phyloP scores from a whole-genome alignment of 2,329 filamentous ascomycete species.

The Lachnellula hyalina region DNA sequence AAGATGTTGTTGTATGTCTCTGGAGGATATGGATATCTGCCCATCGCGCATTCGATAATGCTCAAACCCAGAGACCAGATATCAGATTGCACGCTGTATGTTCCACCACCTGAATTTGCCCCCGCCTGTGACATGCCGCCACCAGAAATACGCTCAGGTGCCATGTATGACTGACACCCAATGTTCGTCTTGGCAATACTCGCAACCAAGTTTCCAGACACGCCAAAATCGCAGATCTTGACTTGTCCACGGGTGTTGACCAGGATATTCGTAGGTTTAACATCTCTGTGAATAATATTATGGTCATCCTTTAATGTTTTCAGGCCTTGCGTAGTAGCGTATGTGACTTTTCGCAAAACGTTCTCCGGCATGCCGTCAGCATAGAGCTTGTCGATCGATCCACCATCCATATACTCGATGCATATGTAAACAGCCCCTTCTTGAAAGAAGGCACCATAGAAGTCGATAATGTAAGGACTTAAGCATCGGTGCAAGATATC shows the following conservation, averaged over 20 bases:
- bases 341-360: slow-evolving; percentile 83
- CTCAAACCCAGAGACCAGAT: slow-evolving; percentile 95
- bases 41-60: slow-evolving; percentile 93
- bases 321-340: slow-evolving; percentile 83
- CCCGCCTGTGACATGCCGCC: slow-evolving; percentile 71
- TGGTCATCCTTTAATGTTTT: slow-evolving; percentile 95
- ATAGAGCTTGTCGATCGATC: slow-evolving; percentile 95
- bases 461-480: slow-evolving; percentile 96
- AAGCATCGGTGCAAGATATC: slow-evolving; percentile 93
- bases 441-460: slow-evolving; percentile 98
- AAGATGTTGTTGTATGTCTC: slow-evolving; percentile 99
- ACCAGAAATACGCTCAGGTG: slow-evolving; percentile 88
- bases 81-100: slow-evolving; percentile 96
- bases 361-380: slow-evolving; percentile 83
- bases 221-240: slow-evolving; percentile 98
- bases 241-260: slow-evolving; percentile 85
- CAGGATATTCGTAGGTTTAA: slow-evolving; percentile 98
- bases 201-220: slow-evolving; percentile 91
- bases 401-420: slow-evolving; percentile 98
- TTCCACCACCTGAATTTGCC: slow-evolving; percentile 65
- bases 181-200: slow-evolving; percentile 99
- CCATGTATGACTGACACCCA: slow-evolving; percentile 99
- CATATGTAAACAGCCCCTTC: slow-evolving; percentile 99
- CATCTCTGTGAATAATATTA: slow-evolving; percentile 98
- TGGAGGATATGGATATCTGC: slow-evolving; percentile 90